These are phyloP conservation scores for Talaromyces sp. DNA, from an alignment of 2,329 filamentous ascomycete genomes.

Conservation along the genomic window DNA sequence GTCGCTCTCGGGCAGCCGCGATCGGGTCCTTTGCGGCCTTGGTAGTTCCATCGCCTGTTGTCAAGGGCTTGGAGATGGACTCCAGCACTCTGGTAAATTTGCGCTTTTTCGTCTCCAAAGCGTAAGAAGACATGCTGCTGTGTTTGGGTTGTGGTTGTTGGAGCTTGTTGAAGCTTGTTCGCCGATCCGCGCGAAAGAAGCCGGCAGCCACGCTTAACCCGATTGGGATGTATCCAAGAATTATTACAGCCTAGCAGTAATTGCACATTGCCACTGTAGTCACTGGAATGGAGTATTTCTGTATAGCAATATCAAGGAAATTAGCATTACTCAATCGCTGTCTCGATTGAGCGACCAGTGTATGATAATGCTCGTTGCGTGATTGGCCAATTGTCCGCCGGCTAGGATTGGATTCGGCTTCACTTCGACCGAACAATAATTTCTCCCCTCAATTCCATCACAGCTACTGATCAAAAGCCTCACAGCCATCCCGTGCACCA, in stretches of 20 bases:
- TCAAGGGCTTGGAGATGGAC: constrained; percentile 33
- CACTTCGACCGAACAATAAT: neutral
- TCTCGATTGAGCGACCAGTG: neutral
- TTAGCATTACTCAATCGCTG: neutral
- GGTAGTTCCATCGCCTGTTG: constrained; percentile 14
- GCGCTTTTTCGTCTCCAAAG: constrained; percentile 41
- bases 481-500: constrained; percentile 9
- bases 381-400: constrained; percentile 6
- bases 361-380: neutral
- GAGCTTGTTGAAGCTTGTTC: neutral
- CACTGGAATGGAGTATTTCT: neutral
- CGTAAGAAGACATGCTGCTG: constrained; percentile 34
- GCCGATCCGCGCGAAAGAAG: neutral
- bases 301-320: neutral
- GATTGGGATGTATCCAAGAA: neutral
- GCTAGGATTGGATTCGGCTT: neutral
- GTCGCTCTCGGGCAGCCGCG: constrained; percentile 18
- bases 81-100: constrained; percentile 44
- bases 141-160: neutral
- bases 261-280: neutral
- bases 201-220: neutral
- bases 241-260: neutral
- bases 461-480: neutral
- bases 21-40: constrained; percentile 16
- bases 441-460: neutral